These are phyloP conservation scores for Trametes cingulata DNA, from an alignment of 768 basidiomycete species.

Conservation along the genomic window DNA sequence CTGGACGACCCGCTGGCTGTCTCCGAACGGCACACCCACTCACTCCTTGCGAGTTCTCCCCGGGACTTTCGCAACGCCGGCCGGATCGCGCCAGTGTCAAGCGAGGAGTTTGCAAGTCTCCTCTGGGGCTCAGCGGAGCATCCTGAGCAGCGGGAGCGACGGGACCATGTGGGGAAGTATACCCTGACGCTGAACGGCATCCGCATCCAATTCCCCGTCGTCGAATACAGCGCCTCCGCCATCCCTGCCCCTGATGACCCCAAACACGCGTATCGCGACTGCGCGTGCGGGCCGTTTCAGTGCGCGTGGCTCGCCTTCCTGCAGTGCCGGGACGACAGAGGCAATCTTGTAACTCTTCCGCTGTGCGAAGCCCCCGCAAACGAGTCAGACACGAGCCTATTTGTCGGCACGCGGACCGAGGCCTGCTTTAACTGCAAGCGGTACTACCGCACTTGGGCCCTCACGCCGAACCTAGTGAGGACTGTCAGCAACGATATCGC, in stretches of 20 bases:
- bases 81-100: neutral
- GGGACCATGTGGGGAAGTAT: neutral
- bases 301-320: neutral
- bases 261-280: neutral
- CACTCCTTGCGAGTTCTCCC: neutral
- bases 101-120: neutral
- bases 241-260: neutral
- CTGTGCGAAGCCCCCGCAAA: neutral
- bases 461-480: neutral
- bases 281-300: neutral
- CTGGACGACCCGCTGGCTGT: neutral
- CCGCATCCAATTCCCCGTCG: conserved; percentile 1
- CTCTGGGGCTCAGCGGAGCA: neutral
- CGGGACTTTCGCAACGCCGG: neutral
- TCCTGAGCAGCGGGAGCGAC: too few species aligned
- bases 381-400: neutral
- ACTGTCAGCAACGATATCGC: neutral
- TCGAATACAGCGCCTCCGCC: too few species aligned
- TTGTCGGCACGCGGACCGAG: neutral
- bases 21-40: neutral
- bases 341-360: conserved; percentile 1
- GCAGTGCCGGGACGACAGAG: neutral
- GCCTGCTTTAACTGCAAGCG: neutral
- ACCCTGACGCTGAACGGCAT: neutral
- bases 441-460: neutral